Conservation (phyloP, 352 stramenopile genomes). For the Globisporangium middletonii region DNA sequence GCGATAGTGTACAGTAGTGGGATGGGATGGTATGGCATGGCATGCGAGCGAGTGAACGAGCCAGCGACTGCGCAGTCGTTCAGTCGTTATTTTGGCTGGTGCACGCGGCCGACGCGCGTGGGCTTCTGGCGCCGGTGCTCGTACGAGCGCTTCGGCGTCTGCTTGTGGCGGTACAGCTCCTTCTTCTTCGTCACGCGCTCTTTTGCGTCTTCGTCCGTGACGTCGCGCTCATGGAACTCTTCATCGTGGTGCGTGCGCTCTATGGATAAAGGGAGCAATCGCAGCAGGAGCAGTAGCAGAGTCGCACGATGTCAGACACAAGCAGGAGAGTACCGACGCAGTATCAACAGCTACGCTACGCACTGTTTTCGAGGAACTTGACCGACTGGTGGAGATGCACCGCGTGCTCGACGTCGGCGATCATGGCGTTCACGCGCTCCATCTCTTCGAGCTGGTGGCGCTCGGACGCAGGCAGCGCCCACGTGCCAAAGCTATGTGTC, state of each 20-base stretch:
- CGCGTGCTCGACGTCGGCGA: conserved; percentile 65
- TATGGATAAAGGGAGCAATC: conserved; percentile 2
- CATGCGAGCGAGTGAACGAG: too few relatives aligned
- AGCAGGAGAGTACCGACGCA: background rate
- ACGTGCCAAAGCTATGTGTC: conserved; percentile 17
- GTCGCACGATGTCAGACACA: background rate
- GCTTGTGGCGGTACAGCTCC: conserved; percentile 30
- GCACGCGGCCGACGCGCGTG: conserved; percentile 50
- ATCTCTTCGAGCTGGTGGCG: conserved; percentile 64
- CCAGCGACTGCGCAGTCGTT: too few relatives aligned
- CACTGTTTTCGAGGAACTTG: conserved; percentile 48
- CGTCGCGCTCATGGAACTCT: conserved; percentile 50
- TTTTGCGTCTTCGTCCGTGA: conserved; percentile 50
- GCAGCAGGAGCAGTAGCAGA: background rate
- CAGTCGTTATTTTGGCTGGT: conserved; percentile 51
- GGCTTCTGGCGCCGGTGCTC: conserved; percentile 44
- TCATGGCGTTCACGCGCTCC: conserved; percentile 66
- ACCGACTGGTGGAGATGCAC: conserved; percentile 57
- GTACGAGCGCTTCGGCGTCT: conserved; percentile 33
- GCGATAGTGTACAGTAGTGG: too few relatives aligned
- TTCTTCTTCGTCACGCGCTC: conserved; percentile 40
- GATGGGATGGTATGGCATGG: too few relatives aligned
- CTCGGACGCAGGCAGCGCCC: conserved; percentile 40
- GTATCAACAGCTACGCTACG: background rate
- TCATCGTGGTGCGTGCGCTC: conserved; percentile 53